Conservation (phyloP, 2,329 filamentous ascomycete species). For the Sphaerostilbella broomeana region DNA sequence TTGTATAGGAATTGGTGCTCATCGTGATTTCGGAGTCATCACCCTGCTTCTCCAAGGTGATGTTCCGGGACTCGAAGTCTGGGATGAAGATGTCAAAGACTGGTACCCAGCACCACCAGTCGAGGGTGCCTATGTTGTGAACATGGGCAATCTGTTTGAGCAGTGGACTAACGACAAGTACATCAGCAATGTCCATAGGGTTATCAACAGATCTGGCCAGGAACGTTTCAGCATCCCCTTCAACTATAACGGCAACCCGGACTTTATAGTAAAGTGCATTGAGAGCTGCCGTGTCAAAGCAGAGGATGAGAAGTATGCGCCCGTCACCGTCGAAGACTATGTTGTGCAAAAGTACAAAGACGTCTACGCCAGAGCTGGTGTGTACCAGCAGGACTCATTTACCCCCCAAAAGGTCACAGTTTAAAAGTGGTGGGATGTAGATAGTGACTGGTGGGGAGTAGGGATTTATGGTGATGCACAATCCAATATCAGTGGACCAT, state of each 20-base stretch:
- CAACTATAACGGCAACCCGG: conserved; percentile 7
- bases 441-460: too few relatives aligned
- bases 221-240: conserved; percentile 7
- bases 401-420: too few relatives aligned
- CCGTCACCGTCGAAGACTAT: conserved; percentile 11
- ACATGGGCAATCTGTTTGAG: conserved; percentile 9
- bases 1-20: not conserved
- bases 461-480: too few relatives aligned
- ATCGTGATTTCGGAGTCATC: not conserved
- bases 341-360: conserved; percentile 6
- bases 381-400: too few relatives aligned
- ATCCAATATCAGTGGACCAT: too few relatives aligned
- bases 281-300: conserved; percentile 6
- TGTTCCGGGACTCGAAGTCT: not conserved
- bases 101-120: conserved; percentile 3
- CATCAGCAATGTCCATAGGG: conserved; percentile 9
- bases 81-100: not conserved
- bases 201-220: conserved; percentile 7
- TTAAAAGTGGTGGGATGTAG: too few relatives aligned
- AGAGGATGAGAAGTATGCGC: conserved; percentile 11
- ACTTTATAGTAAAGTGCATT: conserved; percentile 8
- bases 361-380: conserved; percentile 6
- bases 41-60: not conserved
- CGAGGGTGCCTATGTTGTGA: conserved; percentile 11
- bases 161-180: conserved; percentile 12